Evolutionary conservation across 768 basidiomycete genomes (phyloP), one percentile per base, ranked within the genome.

Genomic region (Xerocomellus intermedius): DNA sequence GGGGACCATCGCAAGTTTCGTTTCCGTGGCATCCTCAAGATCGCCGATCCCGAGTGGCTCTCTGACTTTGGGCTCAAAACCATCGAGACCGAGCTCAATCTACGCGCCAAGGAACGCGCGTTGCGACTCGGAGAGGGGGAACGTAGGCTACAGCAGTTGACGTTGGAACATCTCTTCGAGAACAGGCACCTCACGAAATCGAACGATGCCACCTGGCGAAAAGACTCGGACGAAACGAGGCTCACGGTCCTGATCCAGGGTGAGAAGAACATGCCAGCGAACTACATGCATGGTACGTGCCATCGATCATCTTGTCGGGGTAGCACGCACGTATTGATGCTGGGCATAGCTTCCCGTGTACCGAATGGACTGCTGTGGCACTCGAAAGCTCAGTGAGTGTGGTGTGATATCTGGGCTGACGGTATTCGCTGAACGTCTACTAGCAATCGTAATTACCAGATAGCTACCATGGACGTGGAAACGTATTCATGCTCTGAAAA

Each of bases 11-110:
- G 71, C 55, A 61, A 32, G 46, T 75, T 84, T 19, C 70, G 75
- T 12, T 82, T 85, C 56, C 79, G 76, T 32, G 86, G 84, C 0
- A 60, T 78, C 6, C 69, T 87, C 1, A 73, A 73, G 37, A 76
- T 87, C 55, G 61, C 71, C 3, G 53, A 69, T 2, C 71, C 81
- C 1, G 58, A 67, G 1, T 84, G 83, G 77, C 77, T 88, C 21
- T 80, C 83, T 1, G 69, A 72, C 0, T 62, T 62, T 41, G 86
- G 83, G 2, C 53, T 61, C 35, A 60, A 68, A 37, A 68, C 60
- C 48, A 59, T 88, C 6, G 68, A 80, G 48, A 38, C 49, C 4
- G 83, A 84, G 48, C 62, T 87, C 12, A 70, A 73, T 19, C 56
- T 73, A 38, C 69, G 80, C 16, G 75, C 77, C 42, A 43, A 55